These are phyloP conservation scores for Umbelopsis ramanniana DNA, from an alignment of 192 early-diverging fungal species.

Conservation along the genomic window DNA sequence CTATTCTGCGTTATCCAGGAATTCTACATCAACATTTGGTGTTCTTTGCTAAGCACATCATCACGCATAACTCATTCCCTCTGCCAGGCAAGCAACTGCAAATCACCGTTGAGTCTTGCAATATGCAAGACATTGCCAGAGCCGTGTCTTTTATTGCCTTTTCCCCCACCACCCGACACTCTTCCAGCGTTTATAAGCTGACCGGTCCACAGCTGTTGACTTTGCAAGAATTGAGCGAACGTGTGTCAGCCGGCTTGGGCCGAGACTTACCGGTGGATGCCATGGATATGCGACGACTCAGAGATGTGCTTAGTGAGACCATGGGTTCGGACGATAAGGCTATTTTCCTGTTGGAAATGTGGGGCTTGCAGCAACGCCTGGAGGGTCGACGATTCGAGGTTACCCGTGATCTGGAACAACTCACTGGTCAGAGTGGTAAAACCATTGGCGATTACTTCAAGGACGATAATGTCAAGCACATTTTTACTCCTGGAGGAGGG, in stretches of 20 bases:
- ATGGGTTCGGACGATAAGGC: constrained; percentile 43
- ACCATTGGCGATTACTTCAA: constrained; percentile 39
- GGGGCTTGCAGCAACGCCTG: constrained; percentile 41
- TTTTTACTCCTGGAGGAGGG: constrained; percentile 22
- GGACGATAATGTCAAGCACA: constrained; percentile 30
- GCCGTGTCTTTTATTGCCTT: constrained; percentile 37
- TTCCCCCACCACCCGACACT: constrained; percentile 31
- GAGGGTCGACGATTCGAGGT: constrained; percentile 41
- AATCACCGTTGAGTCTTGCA: constrained; percentile 42
- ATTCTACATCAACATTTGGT: constrained; percentile 44
- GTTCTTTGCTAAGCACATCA: constrained; percentile 42
- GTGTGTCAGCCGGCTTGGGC: constrained; percentile 33
- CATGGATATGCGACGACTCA: constrained; percentile 32
- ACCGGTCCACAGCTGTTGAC: constrained; percentile 41
- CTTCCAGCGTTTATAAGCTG: constrained; percentile 35
- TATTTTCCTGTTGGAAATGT: constrained; percentile 43
- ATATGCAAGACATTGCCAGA: constrained; percentile 41
- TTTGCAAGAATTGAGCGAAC: constrained; percentile 41
- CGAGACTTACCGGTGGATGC: constrained; percentile 33
- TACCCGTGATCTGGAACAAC: constrained; percentile 43
- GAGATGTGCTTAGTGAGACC: constrained; percentile 29
- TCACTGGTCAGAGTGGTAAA: constrained; percentile 47
- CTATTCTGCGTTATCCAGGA: constrained; percentile 44
- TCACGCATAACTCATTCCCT: constrained; percentile 41
- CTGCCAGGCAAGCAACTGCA: constrained; percentile 35